phyloP scores from a whole-genome alignment of 225 moss, liverwort and hornwort species.

The Antitrichia curtipendula region DNA sequence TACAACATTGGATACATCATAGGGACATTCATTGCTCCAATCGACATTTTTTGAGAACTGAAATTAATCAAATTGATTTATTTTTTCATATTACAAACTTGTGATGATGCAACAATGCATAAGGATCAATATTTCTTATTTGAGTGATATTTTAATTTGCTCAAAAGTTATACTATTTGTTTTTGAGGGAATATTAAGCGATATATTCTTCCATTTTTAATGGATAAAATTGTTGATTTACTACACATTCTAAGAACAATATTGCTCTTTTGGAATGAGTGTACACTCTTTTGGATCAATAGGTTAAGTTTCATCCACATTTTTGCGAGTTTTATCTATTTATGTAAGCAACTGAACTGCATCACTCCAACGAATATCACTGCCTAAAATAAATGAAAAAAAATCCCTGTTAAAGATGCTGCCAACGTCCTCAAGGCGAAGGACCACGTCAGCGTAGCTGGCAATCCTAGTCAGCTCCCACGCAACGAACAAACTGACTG shows the following conservation, averaged over 20 bases:
- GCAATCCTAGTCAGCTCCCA: background rate
- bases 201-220: background rate
- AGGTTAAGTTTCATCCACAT: background rate
- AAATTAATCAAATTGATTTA: too few species aligned
- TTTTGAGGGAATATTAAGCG: background rate
- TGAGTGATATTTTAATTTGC: background rate
- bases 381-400: background rate
- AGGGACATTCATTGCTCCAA: too few species aligned
- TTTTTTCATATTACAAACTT: too few species aligned
- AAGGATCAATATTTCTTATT: background rate
- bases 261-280: background rate
- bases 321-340: background rate
- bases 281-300: background rate
- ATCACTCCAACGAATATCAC: background rate
- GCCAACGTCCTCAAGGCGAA: background rate
- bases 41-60: too few species aligned
- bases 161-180: fast-evolving
- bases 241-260: background rate
- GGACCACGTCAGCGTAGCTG: background rate
- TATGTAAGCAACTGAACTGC: background rate
- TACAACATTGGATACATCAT: too few species aligned
- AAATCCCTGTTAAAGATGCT: background rate
- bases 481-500: background rate
- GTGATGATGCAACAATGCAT: background rate
- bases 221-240: background rate